Base-by-base conservation (phyloP, 768 basidiomycete genomes). In the Pisolithus marmoratus region DNA sequence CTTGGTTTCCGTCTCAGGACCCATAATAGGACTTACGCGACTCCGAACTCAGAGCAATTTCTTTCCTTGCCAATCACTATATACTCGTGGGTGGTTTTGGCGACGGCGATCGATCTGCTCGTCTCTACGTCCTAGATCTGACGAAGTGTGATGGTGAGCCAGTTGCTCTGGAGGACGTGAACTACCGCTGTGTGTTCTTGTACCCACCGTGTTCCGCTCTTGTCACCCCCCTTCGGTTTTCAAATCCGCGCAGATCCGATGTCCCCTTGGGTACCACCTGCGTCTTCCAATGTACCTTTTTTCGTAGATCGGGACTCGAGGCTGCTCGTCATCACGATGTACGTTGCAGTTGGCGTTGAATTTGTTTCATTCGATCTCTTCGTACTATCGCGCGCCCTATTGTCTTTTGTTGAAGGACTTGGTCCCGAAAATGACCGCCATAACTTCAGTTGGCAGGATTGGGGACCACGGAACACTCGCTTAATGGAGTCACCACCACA, bases 171-270 rank as follows among this genome's bases (percentile, higher is more conserved):
- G 53, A 62, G 19, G 62, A 70, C 3, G 54, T 70, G 45, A 57
- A 68, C 29, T 70, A 70, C 52, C 57, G 61, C 22, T 68, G 72
- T 58, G 62, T 64, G 0, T 77, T 84, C 49, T 54, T 61, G 37
- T 78, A 71, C 55, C 81, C 82, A 3, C 40, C 55, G 3, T 62
- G 77, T 29, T 51, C 55, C 14, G 51, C 59, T 1, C 57, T 49
- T 53, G 63, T 68, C 15, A 60, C 51, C 20, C 57, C 69, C 9
- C 50, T 70, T 47, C n/a, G 62, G 60, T 31, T 65, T 81, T 43
- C 64, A 72, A 38, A 69, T 84, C 23, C 80, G 78, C 36, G 76
- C 78, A 26, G 81, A 83, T 60, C 80, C 82, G 23, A 65, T 76
- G n/a, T 74, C 78, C 5, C 58, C 59, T 34, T 81, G 77, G 74